Percentiles rank a stretch among this genome's conserved stretches.
Conservation (phyloP, 345 rosid genomes). For the Syzygium grande region DNA sequence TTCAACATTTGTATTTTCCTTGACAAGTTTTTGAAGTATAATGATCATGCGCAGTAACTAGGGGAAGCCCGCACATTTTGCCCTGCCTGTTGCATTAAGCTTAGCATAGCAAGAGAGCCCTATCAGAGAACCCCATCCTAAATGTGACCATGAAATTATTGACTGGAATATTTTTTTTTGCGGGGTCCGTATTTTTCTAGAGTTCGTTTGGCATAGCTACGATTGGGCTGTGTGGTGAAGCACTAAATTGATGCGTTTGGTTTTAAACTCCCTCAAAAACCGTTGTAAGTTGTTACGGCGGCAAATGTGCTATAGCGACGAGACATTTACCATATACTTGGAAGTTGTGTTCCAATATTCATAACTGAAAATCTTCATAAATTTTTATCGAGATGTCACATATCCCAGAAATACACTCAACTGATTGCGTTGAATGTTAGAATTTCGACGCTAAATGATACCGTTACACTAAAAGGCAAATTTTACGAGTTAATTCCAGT, state of each 20-base stretch:
- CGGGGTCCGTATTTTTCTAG: not conserved
- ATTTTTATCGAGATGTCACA: not conserved
- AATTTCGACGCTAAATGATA: not conserved
- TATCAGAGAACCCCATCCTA: not conserved
- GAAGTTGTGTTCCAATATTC: not conserved
- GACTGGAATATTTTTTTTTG: not conserved
- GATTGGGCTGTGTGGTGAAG: not conserved
- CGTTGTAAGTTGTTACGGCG: not conserved
- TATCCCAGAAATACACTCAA: not conserved
- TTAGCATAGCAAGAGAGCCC: not conserved
- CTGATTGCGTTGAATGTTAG: rapidly evolving
- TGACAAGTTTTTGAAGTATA: not conserved
- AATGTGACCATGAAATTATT: not conserved
- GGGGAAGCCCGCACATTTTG: not conserved
- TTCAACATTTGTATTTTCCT: not conserved
- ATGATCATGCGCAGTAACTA: not conserved
- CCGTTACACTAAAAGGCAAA: not conserved
- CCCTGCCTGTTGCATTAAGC: not conserved
- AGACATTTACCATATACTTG: not conserved
- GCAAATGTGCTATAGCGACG: not conserved
- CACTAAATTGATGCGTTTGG: not conserved
- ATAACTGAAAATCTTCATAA: not conserved
- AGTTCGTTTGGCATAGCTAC: not conserved
- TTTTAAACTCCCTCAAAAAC: not conserved
- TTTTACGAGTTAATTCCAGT: not conserved